phyloP scores from a whole-genome alignment of 73 alveolate species.

The Paramecium primaurelia region DNA sequence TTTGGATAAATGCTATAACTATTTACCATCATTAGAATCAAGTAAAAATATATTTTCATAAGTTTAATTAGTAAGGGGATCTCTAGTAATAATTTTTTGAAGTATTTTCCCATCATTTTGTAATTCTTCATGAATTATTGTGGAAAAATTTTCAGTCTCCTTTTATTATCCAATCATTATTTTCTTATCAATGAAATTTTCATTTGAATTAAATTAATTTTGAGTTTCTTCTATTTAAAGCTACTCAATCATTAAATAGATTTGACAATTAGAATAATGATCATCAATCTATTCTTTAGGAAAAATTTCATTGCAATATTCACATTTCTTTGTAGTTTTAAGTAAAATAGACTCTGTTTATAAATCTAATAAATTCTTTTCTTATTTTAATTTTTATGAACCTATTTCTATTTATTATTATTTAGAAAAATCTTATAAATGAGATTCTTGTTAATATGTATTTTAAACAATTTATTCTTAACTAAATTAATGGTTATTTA shows the following conservation, averaged over 20 bases:
- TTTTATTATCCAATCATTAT: not conserved
- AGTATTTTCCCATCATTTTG: not conserved
- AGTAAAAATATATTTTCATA: not conserved
- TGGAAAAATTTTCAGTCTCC: not conserved
- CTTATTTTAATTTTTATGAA: not conserved
- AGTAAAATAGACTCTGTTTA: not conserved
- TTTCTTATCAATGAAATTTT: not conserved
- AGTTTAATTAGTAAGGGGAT: not conserved
- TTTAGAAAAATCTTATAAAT: not conserved
- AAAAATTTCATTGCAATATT: not conserved
- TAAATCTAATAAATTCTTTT: not conserved
- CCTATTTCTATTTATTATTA: not conserved
- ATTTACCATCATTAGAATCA: not conserved
- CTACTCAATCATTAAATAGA: not conserved
- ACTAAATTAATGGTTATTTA: not conserved
- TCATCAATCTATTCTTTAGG: not conserved
- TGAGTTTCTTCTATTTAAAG: not conserved
- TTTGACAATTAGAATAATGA: not conserved
- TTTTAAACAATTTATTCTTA: not conserved
- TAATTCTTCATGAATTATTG: not conserved
- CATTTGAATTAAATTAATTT: not conserved
- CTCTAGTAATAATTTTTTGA: not conserved
- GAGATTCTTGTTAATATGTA: not conserved
- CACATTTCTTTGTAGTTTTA: not conserved
- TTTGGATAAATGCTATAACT: not conserved